A percentile compares a stretch with the other conserved stretches of the same genome.
phyloP scores from a whole-genome alignment of 768 basidiomycete species.

The Suillus discolor region DNA sequence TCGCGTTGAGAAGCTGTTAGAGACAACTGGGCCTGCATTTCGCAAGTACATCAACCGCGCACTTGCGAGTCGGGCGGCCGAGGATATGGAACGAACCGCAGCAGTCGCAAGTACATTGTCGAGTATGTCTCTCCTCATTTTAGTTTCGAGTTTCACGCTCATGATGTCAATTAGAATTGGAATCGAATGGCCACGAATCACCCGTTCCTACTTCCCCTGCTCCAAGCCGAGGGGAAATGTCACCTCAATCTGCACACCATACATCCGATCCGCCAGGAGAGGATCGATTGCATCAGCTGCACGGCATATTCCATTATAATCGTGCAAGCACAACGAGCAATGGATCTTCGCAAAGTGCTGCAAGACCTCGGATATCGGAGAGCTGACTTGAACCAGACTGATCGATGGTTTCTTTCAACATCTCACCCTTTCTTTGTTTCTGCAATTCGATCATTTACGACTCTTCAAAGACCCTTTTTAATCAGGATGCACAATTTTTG shows the following conservation, averaged over 20 bases:
- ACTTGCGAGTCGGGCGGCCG: conserved; percentile 82
- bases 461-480: conserved; percentile 25
- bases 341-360: conserved; percentile 35
- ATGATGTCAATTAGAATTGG: conserved; percentile 50
- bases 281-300: conserved; percentile 72
- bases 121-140: conserved; percentile 43
- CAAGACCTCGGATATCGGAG: conserved; percentile 18
- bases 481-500: conserved; percentile 30
- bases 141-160: conserved; percentile 8
- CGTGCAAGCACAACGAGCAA: conserved; percentile 63
- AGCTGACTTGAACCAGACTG: conserved; percentile 17
- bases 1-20: conserved; percentile 85
- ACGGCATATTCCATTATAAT: conserved; percentile 80
- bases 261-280: conserved; percentile 44
- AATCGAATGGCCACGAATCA: conserved; percentile 53
- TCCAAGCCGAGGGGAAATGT: conserved; percentile 28
- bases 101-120: conserved; percentile 85
- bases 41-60: conserved; percentile 90
- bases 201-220: conserved; percentile 32
- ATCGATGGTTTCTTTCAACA: conserved; percentile 25
- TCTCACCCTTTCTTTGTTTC: conserved; percentile 16
- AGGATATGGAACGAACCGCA: conserved; percentile 78
- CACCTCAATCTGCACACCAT: conserved; percentile 38
- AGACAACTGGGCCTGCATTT: conserved; percentile 87
- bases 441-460: conserved; percentile 13